Percentiles rank a stretch among this genome's conserved stretches.
Conservation (phyloP, 1,139 yeast genomes). For the Yamadazyma epiphylla region DNA sequence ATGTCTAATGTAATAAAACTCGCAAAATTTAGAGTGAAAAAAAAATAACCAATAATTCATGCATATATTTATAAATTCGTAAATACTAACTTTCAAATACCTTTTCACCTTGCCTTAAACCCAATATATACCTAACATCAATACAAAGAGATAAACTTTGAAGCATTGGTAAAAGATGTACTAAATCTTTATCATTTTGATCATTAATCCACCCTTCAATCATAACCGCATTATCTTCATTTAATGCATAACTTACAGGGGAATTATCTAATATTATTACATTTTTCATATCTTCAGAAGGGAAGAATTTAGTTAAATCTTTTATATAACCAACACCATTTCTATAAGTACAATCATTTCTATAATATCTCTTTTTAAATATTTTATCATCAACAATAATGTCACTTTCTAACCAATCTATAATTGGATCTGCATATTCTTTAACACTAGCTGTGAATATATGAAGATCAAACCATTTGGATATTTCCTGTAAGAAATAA, state of each 20-base stretch:
- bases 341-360: conserved; percentile 74
- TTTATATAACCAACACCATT: conserved; percentile 86
- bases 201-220: conserved; percentile 98
- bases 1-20: too few species aligned
- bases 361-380: conserved; percentile 64
- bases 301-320: conserved; percentile 57
- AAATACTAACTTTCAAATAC: conserved; percentile 45
- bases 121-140: conserved; percentile 80
- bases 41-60: too few species aligned
- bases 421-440: conserved; percentile 96
- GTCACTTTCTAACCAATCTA: conserved; percentile 69
- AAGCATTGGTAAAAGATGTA: conserved; percentile 76
- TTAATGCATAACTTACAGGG: conserved; percentile 80
- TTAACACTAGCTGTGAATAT: conserved; percentile 91
- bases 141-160: conserved; percentile 75
- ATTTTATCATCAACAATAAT: conserved; percentile 20
- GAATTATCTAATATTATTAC: conserved; percentile 87
- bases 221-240: conserved; percentile 83
- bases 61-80: too few species aligned
- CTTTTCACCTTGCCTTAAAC: conserved; percentile 74
- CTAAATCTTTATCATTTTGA: conserved; percentile 78
- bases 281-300: conserved; percentile 60
- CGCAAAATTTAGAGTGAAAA: conserved; percentile 1
- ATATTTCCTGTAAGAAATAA: conserved; percentile 69
- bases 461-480: conserved; percentile 85